A percentile compares a stretch with the other conserved stretches of the same genome.
Conservation (phyloP, 345 rosid genomes). For the Orychophragmus violaceus region DNA sequence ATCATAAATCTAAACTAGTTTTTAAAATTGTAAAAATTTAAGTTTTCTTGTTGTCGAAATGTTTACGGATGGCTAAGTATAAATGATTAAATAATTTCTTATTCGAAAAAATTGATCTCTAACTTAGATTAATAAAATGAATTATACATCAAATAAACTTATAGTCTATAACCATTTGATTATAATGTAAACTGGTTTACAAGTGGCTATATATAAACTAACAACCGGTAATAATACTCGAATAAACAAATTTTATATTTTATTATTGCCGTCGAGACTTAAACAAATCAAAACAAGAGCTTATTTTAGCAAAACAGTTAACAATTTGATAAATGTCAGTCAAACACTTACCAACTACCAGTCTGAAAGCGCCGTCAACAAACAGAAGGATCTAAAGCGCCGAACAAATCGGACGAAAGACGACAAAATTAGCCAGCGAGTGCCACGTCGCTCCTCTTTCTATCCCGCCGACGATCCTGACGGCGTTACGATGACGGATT, state of each 20-base stretch:
- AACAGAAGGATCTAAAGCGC: conserved; percentile 29
- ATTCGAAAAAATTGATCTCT: no score
- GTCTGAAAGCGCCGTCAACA: conserved; percentile 24
- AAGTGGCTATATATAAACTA: neutral
- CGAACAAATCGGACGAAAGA: conserved; percentile 26
- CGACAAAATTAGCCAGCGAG: conserved; percentile 29
- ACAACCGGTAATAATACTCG: neutral
- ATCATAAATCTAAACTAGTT: no score
- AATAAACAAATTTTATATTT: neutral
- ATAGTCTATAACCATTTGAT: no score
- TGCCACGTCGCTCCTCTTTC: conserved; percentile 29
- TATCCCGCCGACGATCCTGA: conserved; percentile 30
- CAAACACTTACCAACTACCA: conserved; percentile 16
- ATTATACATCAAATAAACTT: no score
- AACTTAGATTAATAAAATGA: no score
- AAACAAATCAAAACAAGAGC: neutral
- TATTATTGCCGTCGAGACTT: neutral
- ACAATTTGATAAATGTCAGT: conserved; percentile 2
- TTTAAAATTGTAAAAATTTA: no score
- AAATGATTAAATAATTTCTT: no score
- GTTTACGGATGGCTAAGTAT: no score
- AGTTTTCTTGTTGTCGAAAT: no score
- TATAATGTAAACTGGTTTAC: no score
- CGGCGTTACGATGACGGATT: conserved; percentile 23
- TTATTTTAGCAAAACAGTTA: neutral